A percentile compares a stretch with the other conserved stretches of the same genome.
Evolutionary conservation across 75 land plant species (phyloP).

Genomic region (Sequoiadendron giganteum): DNA sequence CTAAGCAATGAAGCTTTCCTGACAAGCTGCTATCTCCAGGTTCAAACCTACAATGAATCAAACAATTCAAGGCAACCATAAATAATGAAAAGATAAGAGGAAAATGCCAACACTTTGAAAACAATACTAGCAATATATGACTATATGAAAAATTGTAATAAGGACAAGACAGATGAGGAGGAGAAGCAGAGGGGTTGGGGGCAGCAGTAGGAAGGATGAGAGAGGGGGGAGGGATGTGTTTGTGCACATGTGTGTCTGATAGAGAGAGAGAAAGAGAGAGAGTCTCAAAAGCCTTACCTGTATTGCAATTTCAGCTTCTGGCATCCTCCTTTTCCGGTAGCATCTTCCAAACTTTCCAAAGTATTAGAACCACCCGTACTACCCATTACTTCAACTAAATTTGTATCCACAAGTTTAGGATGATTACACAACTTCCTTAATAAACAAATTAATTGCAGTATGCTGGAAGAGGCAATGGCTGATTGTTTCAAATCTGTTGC

Average conservation of each 20-base stretch:
- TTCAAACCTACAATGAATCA: slow-evolving; percentile 13
- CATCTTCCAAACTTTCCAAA: background rate
- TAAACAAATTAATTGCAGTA: slow-evolving; percentile 30
- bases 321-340: background rate
- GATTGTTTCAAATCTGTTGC: slow-evolving; percentile 13
- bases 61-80: background rate
- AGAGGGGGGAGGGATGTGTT: no score
- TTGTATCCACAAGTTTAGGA: slow-evolving; percentile 25
- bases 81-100: background rate
- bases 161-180: background rate
- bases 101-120: background rate
- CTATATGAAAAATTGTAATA: background rate
- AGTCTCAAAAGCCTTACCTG: background rate
- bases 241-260: background rate
- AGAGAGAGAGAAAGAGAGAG: background rate
- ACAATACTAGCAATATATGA: background rate
- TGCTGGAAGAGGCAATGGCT: slow-evolving; percentile 22
- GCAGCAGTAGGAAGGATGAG: background rate
- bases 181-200: background rate
- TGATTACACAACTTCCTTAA: slow-evolving; percentile 49
- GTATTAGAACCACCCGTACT: background rate
- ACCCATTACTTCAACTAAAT: background rate
- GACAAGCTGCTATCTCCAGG: slow-evolving; percentile 20
- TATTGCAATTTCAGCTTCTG: background rate
- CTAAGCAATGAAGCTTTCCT: slow-evolving; percentile 38